phyloP scores from a whole-genome alignment of 768 basidiomycete genomes.

The Chlorophyllum brunneum region DNA sequence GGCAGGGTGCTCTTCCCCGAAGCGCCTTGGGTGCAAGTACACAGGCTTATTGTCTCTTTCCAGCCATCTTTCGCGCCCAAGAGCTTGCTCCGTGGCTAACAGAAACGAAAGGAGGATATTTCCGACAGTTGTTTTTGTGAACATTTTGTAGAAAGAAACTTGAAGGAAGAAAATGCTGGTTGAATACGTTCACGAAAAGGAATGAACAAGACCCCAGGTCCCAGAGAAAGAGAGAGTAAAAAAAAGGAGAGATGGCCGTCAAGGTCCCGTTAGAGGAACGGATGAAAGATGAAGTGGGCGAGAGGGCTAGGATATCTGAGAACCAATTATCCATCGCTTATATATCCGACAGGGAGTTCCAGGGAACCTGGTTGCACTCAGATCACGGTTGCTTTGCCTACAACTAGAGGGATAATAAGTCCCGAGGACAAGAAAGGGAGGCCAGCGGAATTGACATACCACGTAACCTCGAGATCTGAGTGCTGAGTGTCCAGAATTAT shows the following conservation, averaged over 20 bases:
- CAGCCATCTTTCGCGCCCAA: slow-evolving; percentile 42
- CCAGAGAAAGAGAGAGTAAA: slow-evolving; percentile 19
- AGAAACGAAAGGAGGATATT: slow-evolving; percentile 25
- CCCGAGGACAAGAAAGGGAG: not conserved
- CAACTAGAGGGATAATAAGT: not conserved
- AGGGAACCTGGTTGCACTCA: not conserved
- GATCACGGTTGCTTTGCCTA: slow-evolving; percentile 15
- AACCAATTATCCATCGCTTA: not conserved
- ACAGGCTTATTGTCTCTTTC: slow-evolving; percentile 46
- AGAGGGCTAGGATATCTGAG: not conserved
- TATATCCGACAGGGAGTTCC: not conserved
- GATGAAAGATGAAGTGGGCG: not conserved
- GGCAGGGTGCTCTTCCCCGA: slow-evolving; percentile 46
- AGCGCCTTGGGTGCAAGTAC: slow-evolving; percentile 48
- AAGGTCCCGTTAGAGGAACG: slow-evolving; percentile 34
- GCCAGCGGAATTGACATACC: not conserved
- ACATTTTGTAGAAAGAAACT: slow-evolving; percentile 22
- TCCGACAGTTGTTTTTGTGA: slow-evolving; percentile 23
- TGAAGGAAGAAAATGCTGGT: slow-evolving; percentile 10
- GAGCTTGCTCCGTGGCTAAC: slow-evolving; percentile 25
- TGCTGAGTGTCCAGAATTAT: slow-evolving; percentile 10
- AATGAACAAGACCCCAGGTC: slow-evolving; percentile 16
- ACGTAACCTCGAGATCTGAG: slow-evolving; percentile 1
- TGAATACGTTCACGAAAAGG: slow-evolving; percentile 21
- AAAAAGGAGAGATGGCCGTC: slow-evolving; percentile 34